Conservation (phyloP, 2,329 filamentous ascomycete genomes). For the Ambrosiella cleistominuta region DNA sequence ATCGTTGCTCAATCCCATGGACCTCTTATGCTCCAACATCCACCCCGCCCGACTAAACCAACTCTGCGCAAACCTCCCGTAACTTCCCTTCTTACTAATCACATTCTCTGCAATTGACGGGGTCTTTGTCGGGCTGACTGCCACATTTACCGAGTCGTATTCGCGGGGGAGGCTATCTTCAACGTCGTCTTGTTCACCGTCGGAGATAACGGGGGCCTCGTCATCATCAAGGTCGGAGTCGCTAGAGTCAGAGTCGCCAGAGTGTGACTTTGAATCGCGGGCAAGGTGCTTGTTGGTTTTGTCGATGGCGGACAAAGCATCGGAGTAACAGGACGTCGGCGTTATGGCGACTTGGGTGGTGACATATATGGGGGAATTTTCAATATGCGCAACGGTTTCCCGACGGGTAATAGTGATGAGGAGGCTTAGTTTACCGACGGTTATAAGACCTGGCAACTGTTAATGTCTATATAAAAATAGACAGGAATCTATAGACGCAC, state of each 20-base stretch:
- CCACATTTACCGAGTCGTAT: slow-evolving; percentile 17
- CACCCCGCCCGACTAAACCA: slow-evolving; percentile 85
- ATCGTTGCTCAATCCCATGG: slow-evolving; percentile 46
- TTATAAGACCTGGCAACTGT: slow-evolving; percentile 51
- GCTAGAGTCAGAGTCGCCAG: slow-evolving; percentile 13
- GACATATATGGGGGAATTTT: slow-evolving; percentile 66
- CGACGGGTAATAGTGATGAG: slow-evolving; percentile 74
- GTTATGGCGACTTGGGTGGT: slow-evolving; percentile 84
- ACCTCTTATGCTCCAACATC: slow-evolving; percentile 52
- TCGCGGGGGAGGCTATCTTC: slow-evolving; percentile 24
- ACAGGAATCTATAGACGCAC: slow-evolving; percentile 20
- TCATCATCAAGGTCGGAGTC: slow-evolving; percentile 25
- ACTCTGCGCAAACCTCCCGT: slow-evolving; percentile 72
- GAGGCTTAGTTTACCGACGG: slow-evolving; percentile 64
- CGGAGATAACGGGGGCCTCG: background rate
- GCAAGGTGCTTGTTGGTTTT: slow-evolving; percentile 30
- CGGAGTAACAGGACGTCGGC: slow-evolving; percentile 57
- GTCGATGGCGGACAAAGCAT: slow-evolving; percentile 55
- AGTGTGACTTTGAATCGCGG: slow-evolving; percentile 8
- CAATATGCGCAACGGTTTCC: slow-evolving; percentile 74
- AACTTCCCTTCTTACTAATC: slow-evolving; percentile 63
- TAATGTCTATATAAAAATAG: background rate
- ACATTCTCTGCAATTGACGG: slow-evolving; percentile 76
- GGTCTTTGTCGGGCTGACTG: slow-evolving; percentile 19
- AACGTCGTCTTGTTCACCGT: slow-evolving; percentile 22